phyloP scores from a whole-genome alignment of 2,329 filamentous ascomycete genomes.

The Elsinoe arachidis region DNA sequence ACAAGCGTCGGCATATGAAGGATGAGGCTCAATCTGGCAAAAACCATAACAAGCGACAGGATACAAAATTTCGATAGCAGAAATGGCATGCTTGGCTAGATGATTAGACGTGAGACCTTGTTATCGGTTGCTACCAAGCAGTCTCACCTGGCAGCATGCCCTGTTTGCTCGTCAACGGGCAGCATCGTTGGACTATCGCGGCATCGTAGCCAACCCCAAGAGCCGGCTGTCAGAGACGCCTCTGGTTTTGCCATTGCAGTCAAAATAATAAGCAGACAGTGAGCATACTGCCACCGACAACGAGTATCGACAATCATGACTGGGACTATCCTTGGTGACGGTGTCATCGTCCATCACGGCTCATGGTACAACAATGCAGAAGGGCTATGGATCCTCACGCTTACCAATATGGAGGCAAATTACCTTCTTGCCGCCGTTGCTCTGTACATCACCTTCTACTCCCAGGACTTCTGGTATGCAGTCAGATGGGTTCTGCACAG shows the following conservation, averaged over 20 bases:
- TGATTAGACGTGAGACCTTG: not conserved
- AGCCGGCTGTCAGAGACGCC: not conserved
- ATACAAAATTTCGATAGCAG: not conserved
- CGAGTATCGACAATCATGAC: not conserved
- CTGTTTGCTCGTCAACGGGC: not conserved
- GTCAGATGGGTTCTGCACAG: not conserved
- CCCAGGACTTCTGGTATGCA: constrained; percentile 9
- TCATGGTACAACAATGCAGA: not conserved
- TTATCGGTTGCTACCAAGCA: not conserved
- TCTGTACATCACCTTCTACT: constrained; percentile 11
- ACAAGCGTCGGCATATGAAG: too few species aligned
- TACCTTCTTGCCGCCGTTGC: constrained; percentile 8
- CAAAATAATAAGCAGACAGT: not conserved
- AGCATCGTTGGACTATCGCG: not conserved
- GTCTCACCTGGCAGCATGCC: not conserved
- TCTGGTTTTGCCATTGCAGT: not conserved
- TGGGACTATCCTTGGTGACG: not conserved
- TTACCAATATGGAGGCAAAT: constrained; percentile 8
- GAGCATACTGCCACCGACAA: not conserved
- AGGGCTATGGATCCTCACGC: not conserved
- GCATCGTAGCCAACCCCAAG: not conserved
- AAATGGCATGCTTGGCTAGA: not conserved
- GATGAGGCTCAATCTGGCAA: too few species aligned
- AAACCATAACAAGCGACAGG: too few species aligned
- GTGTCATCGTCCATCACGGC: not conserved